Evolutionary conservation across 805 yeast species (phyloP).

Genomic region (Yamadazyma scolyti): DNA sequence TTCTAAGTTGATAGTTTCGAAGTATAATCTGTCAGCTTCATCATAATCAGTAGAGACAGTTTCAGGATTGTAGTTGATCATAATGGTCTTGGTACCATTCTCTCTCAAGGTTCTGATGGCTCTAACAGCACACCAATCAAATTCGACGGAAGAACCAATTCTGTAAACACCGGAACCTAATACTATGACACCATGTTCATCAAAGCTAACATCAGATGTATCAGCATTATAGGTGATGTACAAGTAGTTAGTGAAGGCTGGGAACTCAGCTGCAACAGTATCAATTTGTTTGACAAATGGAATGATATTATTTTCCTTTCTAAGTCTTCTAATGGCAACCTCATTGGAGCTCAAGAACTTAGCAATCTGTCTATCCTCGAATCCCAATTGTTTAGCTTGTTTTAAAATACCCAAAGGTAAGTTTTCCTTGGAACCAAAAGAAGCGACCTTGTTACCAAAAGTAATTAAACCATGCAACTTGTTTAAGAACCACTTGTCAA

Average conservation of each 20-base stretch:
- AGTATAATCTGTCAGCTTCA: conserved; percentile 95
- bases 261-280: conserved; percentile 99
- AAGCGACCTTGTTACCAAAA: conserved; percentile 61
- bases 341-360: conserved; percentile 84
- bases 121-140: conserved; percentile 99
- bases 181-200: conserved; percentile 93
- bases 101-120: conserved; percentile 92
- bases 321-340: conserved; percentile 83
- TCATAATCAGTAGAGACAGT: conserved; percentile 98
- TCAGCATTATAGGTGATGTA: conserved; percentile 95
- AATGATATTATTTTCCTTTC: conserved; percentile 80
- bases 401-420: conserved; percentile 62
- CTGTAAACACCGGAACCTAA: conserved; percentile 98
- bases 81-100: conserved; percentile 73
- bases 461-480: conserved; percentile 73
- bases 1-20: conserved; percentile 92
- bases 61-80: conserved; percentile 98
- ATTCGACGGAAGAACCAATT: conserved; percentile 97
- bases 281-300: conserved; percentile 97
- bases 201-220: conserved; percentile 78
- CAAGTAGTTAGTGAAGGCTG: conserved; percentile 90
- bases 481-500: conserved; percentile 94
- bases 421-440: conserved; percentile 54
- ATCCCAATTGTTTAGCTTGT: conserved; percentile 94
- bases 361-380: conserved; percentile 96